Percentiles rank a stretch among this genome's conserved stretches.
Evolutionary conservation across 2,329 filamentous ascomycete genomes (phyloP).

Genomic region (Pseudocercospora eumusae): DNA sequence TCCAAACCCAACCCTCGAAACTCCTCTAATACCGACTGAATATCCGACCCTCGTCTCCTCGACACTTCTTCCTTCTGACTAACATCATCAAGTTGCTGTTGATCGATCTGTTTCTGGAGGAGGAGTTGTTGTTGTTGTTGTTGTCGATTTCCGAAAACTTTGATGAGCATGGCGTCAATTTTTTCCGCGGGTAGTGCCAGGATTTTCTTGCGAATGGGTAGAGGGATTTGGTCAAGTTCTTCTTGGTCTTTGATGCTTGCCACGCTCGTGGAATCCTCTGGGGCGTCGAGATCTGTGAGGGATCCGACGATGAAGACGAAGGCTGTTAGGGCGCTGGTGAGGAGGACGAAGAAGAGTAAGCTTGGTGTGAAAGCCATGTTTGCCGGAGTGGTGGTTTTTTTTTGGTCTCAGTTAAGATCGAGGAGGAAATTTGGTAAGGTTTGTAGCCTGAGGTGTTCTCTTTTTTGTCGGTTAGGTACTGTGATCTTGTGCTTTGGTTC

Average conservation of each 20-base stretch:
- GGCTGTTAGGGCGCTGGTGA: neutral
- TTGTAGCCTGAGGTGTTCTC: too few relatives aligned
- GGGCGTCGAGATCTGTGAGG: neutral
- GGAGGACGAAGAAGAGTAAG: neutral
- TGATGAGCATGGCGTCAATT: neutral
- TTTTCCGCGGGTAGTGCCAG: neutral
- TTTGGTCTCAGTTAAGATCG: neutral
- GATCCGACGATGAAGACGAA: constrained; percentile 2
- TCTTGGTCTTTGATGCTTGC: neutral
- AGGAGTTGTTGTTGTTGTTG: too few relatives aligned
- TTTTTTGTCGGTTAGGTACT: too few relatives aligned
- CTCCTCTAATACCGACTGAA: neutral
- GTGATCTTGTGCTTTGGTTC: too few relatives aligned
- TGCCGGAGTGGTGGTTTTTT: neutral
- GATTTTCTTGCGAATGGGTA: neutral
- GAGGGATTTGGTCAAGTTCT: neutral
- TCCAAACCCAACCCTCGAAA: constrained; percentile 1
- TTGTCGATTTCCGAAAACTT: too few relatives aligned
- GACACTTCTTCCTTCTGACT: neutral
- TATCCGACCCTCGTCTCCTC: neutral
- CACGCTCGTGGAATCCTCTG: neutral
- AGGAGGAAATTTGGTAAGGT: neutral
- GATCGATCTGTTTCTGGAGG: too few relatives aligned
- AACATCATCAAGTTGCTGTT: too few relatives aligned
- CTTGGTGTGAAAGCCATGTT: neutral